These are phyloP conservation scores for Sanghuangporus sanghuang DNA, from an alignment of 1,284 basidiomycete species.

Conservation along the genomic window DNA sequence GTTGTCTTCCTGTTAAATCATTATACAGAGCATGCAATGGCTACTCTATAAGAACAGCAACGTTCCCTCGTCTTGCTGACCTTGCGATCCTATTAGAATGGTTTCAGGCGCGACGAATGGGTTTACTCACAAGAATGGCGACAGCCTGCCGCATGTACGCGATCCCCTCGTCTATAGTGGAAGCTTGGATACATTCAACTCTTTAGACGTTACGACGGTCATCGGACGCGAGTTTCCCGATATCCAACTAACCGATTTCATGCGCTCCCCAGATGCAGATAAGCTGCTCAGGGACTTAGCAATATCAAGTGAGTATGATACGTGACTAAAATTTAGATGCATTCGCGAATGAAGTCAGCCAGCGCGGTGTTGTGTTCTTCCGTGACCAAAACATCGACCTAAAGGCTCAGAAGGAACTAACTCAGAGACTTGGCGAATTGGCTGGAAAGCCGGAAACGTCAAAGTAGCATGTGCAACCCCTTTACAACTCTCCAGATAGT, in stretches of 20 bases:
- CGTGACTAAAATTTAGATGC: not conserved
- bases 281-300: conserved; percentile 16
- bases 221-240: conserved; percentile 17
- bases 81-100: not conserved
- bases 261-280: conserved; percentile 11
- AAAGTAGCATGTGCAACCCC: conserved; percentile 41
- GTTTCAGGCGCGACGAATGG: not conserved
- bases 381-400: conserved; percentile 32
- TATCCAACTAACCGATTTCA: conserved; percentile 14
- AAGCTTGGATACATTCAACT: conserved; percentile 15
- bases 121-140: not conserved
- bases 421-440: conserved; percentile 32
- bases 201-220: conserved; percentile 15
- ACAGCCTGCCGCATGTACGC: not conserved
- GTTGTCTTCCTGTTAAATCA: not conserved
- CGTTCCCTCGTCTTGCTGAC: not conserved
- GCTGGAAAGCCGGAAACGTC: conserved; percentile 34
- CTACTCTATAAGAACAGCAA: not conserved
- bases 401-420: conserved; percentile 34
- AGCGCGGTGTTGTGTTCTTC: conserved; percentile 46
- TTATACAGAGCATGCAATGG: not conserved
- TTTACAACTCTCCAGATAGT: conserved; percentile 29
- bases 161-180: conserved; percentile 15
- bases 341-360: conserved; percentile 28
- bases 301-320: conserved; percentile 2